Base-by-base conservation (phyloP, 768 basidiomycete species). In the Zangia roseola region DNA sequence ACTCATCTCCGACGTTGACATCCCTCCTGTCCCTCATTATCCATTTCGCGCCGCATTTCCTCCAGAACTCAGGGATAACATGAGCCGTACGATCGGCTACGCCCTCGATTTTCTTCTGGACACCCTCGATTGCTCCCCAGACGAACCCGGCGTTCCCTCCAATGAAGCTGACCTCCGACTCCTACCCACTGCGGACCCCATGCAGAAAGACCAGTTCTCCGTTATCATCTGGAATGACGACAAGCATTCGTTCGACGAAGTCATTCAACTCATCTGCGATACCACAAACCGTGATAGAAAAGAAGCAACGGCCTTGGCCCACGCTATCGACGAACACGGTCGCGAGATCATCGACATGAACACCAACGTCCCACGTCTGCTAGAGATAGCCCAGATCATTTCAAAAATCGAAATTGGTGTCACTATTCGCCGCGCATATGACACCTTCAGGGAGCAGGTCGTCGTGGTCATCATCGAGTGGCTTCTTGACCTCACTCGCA, bases 181-280 rank as follows among this genome's bases (percentile, higher is more conserved):
- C 12, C 86, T 91, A 59, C 82, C 86, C 9, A 83, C 87, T 1
- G 83, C 80, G 6, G 88, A 92, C 56, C 87, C 88, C 10, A 82
- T 86, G 77, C 78, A 79, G 72, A 85, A 84, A 53, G 88, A 91
- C 56, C 79, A 84, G 45, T 91, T 84, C 58, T 85, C 87, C 37
- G 77, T 97, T 49, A 75, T 95, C 23, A 69, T 98, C 5, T 97
- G 94, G 94, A 94, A 94, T 71, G 94, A 97, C 67, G 97, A 99
- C 68, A 95, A 94, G 58, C 97, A 97, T 68, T 93, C 91, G 0
- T 88, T 86, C 59, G 84, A 87, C 43, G 93, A 98, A 61, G 84
- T 97, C 45, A 86, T 86, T 53, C 79, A 81, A 52, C 77, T 92
- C 35, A 69, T 91, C 6, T 74, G 76, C 49, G 87, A 87, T 38